Percentiles rank a stretch among this genome's conserved stretches.
Conservation (phyloP, 805 yeast species). For the Kodamaea neixiangensis region DNA sequence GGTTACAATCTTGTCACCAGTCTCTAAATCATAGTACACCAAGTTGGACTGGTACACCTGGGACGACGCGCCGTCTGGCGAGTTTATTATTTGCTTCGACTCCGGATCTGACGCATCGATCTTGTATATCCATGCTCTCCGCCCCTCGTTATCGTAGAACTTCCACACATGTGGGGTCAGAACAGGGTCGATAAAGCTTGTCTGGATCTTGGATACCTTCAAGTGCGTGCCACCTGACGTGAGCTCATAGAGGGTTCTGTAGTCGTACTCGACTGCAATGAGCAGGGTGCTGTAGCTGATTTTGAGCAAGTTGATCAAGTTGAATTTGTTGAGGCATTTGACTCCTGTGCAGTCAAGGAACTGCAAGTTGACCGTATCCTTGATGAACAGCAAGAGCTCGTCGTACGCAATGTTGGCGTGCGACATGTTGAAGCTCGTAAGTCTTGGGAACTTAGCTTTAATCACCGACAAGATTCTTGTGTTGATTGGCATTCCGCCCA, state of each 20-base stretch:
- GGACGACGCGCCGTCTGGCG: background rate
- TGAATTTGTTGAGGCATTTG: conserved; percentile 59
- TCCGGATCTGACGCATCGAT: conserved; percentile 33
- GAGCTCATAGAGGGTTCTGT: conserved; percentile 53
- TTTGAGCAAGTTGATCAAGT: conserved; percentile 35
- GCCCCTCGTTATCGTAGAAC: conserved; percentile 61
- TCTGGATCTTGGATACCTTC: conserved; percentile 30
- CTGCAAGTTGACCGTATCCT: conserved; percentile 42
- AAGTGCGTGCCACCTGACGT: conserved; percentile 37
- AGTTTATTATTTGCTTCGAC: conserved; percentile 28
- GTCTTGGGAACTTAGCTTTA: conserved; percentile 36
- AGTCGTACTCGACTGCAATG: conserved; percentile 66
- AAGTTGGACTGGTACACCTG: conserved; percentile 34
- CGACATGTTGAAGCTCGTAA: conserved; percentile 46
- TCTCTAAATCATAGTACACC: conserved; percentile 59
- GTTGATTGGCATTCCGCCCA: conserved; percentile 66
- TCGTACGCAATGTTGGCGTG: conserved; percentile 39
- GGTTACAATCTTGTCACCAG: conserved; percentile 60
- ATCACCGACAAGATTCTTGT: conserved; percentile 39
- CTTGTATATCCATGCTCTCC: conserved; percentile 80
- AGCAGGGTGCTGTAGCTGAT: conserved; percentile 35
- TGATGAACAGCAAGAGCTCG: conserved; percentile 38
- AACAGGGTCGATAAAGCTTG: conserved; percentile 29
- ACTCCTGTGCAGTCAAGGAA: conserved; percentile 70
- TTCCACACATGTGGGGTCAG: conserved; percentile 46